Conservation (phyloP, 1,284 basidiomycete species). For the Trichosporon coremiiforme region DNA sequence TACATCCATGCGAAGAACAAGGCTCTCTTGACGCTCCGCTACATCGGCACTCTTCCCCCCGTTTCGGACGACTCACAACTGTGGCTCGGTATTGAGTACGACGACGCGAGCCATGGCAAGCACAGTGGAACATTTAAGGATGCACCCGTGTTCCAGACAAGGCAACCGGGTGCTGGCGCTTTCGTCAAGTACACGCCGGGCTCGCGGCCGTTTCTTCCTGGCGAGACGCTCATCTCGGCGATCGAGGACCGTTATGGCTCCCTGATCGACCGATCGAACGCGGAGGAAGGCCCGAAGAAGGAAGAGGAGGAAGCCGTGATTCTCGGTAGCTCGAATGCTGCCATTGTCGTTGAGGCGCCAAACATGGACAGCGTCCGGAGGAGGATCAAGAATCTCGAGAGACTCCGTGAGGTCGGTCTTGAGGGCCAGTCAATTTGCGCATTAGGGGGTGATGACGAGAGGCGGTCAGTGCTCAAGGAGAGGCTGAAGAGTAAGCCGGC, state of each 20-base stretch:
- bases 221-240: conserved; percentile 73
- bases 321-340: conserved; percentile 76
- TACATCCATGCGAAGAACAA: conserved; percentile 45
- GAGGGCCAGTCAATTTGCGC: conserved; percentile 65
- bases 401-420: conserved; percentile 74
- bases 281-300: conserved; percentile 32
- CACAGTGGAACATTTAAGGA: conserved; percentile 82
- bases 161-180: conserved; percentile 47
- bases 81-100: conserved; percentile 97
- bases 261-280: conserved; percentile 34
- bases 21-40: conserved; percentile 46
- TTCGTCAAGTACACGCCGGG: conserved; percentile 43
- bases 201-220: conserved; percentile 53
- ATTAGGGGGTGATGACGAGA: conserved; percentile 60
- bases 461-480: conserved; percentile 35
- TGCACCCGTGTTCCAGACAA: conserved; percentile 68
- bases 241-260: conserved; percentile 68
- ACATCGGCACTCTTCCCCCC: conserved; percentile 44
- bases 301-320: conserved; percentile 61
- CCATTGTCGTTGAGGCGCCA: conserved; percentile 84
- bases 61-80: conserved; percentile 26
- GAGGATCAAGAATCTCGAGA: conserved; percentile 69
- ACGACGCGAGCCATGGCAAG: conserved; percentile 77
- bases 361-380: conserved; percentile 74
- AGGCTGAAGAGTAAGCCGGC: conserved; percentile 37